Evolutionary conservation across 2,329 filamentous ascomycete genomes (phyloP).

Genomic region (Colletotrichum scovillei): DNA sequence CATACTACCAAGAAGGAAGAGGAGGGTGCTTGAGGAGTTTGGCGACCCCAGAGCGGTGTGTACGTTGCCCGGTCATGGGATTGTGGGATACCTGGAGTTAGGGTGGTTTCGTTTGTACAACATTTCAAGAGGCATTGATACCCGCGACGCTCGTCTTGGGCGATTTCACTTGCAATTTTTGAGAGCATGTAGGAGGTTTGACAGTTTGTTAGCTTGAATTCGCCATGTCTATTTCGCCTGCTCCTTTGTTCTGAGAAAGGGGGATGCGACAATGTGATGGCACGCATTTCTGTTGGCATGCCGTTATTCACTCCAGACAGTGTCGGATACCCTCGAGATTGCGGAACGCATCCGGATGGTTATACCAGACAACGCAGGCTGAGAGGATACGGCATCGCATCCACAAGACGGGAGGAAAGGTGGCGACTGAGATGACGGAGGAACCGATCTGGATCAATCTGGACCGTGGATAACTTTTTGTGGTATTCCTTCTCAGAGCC

Average conservation of each 20-base stretch:
- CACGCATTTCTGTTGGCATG: neutral
- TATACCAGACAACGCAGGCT: neutral
- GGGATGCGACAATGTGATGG: neutral
- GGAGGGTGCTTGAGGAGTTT: conserved; percentile 7
- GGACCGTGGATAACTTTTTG: conserved; percentile 28
- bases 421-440: conserved; percentile 26
- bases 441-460: conserved; percentile 22
- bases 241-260: neutral
- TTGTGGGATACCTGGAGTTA: conserved; percentile 17
- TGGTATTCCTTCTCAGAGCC: conserved; percentile 36
- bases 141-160: conserved; percentile 34
- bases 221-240: conserved; percentile 5
- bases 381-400: neutral
- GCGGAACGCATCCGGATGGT: neutral
- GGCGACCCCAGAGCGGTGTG: no score
- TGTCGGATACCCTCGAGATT: neutral
- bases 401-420: conserved; percentile 2
- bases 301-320: neutral
- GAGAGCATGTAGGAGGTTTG: neutral
- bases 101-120: conserved; percentile 5
- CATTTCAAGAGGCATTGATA: conserved; percentile 21
- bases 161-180: neutral
- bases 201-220: conserved; percentile 10
- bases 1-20: conserved; percentile 41
- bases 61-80: neutral